phyloP scores from a whole-genome alignment of 768 basidiomycete genomes.

The Leccinum fibrillosum region DNA sequence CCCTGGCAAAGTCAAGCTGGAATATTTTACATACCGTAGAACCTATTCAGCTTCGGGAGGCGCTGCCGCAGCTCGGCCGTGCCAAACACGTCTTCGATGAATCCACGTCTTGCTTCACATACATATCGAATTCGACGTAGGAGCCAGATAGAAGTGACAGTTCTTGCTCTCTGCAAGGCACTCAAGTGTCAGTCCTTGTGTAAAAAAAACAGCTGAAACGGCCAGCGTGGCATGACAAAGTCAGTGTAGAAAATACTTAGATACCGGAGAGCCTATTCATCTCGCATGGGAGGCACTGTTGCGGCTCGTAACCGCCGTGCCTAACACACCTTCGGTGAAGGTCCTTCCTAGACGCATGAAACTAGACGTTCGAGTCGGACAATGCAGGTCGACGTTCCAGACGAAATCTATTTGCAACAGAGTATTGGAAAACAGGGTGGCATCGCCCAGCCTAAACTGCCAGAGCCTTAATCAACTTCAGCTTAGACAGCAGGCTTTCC shows the following conservation, averaged over 20 bases:
- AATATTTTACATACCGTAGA: background rate
- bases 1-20: background rate
- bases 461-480: background rate
- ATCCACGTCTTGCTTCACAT: background rate
- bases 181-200: too few species aligned
- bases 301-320: background rate
- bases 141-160: too few species aligned
- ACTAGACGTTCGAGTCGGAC: background rate
- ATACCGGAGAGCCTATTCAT: background rate
- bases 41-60: background rate
- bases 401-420: constrained; percentile 20
- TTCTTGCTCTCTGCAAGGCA: background rate
- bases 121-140: background rate
- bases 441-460: background rate
- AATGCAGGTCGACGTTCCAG: background rate
- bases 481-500: constrained; percentile 17
- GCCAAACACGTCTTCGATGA: background rate
- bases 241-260: background rate
- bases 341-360: background rate
- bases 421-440: background rate
- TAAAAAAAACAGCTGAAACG: background rate
- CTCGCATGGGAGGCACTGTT: background rate
- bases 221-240: background rate
- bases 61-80: background rate
- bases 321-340: background rate